These are phyloP conservation scores for Flaveria robusta DNA, from an alignment of 129 eudicot genomes.

Conservation along the genomic window DNA sequence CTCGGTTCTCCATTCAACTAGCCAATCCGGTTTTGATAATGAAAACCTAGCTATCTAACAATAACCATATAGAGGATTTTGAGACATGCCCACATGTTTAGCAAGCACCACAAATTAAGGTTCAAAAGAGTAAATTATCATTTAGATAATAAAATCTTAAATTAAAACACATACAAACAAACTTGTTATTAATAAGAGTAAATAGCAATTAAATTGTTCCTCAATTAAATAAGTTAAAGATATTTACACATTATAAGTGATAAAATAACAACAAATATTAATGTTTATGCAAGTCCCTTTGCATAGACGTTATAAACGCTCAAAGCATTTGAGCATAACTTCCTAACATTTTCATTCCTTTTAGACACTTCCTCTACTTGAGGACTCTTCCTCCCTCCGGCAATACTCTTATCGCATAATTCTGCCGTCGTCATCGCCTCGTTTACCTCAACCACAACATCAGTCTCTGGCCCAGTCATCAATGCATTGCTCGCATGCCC, in stretches of 20 bases:
- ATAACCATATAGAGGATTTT: too few relatives aligned
- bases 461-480: neutral
- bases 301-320: constrained; percentile 33
- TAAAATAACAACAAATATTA: neutral
- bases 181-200: neutral
- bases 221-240: neutral
- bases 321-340: constrained; percentile 44
- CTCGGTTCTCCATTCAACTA: too few relatives aligned
- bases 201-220: neutral
- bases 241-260: neutral
- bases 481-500: constrained; percentile 47
- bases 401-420: constrained; percentile 42
- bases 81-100: too few relatives aligned
- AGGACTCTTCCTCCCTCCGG: constrained; percentile 29
- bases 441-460: constrained; percentile 34
- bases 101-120: neutral
- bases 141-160: too few relatives aligned
- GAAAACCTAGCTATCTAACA: too few relatives aligned
- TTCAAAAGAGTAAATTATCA: too few relatives aligned
- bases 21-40: too few relatives aligned
- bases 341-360: constrained; percentile 38
- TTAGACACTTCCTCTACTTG: constrained; percentile 34
- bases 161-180: neutral
- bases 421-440: constrained; percentile 49
- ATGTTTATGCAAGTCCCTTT: neutral